A percentile compares a stretch with the other conserved stretches of the same genome.
These are phyloP conservation scores for Globisporangium recalcitrans DNA, from an alignment of 352 stramenopile species.

Conservation along the genomic window DNA sequence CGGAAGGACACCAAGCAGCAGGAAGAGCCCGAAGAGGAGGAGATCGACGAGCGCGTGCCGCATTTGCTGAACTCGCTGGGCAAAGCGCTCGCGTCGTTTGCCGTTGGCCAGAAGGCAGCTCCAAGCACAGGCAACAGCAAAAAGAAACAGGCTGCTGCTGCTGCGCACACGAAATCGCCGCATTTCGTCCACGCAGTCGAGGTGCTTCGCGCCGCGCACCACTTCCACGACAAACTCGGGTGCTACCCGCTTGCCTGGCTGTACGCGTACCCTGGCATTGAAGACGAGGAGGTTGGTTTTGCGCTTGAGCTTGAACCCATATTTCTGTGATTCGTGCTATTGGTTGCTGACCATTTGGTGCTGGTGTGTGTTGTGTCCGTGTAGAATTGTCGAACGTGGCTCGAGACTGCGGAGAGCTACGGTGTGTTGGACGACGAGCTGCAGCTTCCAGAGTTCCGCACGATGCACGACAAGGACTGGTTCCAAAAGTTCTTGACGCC, in stretches of 20 bases:
- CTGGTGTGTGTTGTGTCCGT: neutral
- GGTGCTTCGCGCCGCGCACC: constrained; percentile 60
- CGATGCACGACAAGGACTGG: constrained; percentile 50
- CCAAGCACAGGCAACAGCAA: constrained; percentile 1
- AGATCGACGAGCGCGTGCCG: constrained; percentile 56
- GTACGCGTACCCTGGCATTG: constrained; percentile 46
- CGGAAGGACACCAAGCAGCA: constrained; percentile 57
- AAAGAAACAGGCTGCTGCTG: constrained; percentile 14
- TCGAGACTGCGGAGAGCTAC: constrained; percentile 78
- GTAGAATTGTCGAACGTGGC: constrained; percentile 63
- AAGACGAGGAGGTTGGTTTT: constrained; percentile 47
- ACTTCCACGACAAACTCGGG: constrained; percentile 81
- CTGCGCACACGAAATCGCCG: constrained; percentile 11
- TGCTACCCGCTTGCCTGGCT: constrained; percentile 70
- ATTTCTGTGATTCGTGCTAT: neutral
- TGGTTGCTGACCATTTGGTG: neutral
- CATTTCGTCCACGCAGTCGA: constrained; percentile 53
- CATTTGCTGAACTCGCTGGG: constrained; percentile 63
- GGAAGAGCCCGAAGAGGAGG: constrained; percentile 54
- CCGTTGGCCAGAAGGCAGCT: neutral
- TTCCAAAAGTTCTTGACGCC: constrained; percentile 52
- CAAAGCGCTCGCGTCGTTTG: constrained; percentile 44
- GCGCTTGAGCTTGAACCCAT: neutral
- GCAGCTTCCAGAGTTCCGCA: constrained; percentile 46
- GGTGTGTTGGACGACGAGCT: constrained; percentile 73